Percentiles rank a stretch among this genome's conserved stretches.
Conservation (phyloP, 176 grass and related monocot species). For the Oryza glumipatula region DNA sequence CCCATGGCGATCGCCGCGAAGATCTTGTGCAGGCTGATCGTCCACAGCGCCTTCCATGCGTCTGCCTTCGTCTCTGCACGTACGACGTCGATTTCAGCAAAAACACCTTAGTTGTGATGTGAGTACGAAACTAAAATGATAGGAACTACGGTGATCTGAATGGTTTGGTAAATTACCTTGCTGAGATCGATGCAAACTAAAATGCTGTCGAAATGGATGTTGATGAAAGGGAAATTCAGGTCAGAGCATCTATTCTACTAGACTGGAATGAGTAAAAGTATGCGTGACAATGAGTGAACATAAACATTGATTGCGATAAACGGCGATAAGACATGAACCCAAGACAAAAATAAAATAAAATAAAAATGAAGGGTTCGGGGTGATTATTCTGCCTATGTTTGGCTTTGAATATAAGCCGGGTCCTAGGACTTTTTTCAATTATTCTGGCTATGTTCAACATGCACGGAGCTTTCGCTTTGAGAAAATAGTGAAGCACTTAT, state of each 20-base stretch:
- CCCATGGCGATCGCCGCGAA: conserved; percentile 97
- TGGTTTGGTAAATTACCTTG: not conserved
- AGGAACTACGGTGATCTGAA: not conserved
- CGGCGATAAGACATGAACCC: not conserved
- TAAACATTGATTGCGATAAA: not conserved
- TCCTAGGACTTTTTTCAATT: no score
- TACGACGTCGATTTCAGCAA: not conserved
- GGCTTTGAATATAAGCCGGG: no score
- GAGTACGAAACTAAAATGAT: no score
- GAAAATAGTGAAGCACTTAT: not conserved
- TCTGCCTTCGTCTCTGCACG: conserved; percentile 83
- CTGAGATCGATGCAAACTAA: not conserved
- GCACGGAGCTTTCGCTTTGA: conserved; percentile 5
- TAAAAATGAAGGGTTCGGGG: no score
- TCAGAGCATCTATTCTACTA: not conserved
- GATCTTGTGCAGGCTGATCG: conserved; percentile 96
- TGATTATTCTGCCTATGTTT: no score
- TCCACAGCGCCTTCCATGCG: conserved; percentile 96
- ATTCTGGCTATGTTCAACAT: conserved; percentile 5
- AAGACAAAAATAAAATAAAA: no score
- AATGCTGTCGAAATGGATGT: not conserved
- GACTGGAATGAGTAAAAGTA: conserved; percentile 34
- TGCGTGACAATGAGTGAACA: conserved; percentile 19
- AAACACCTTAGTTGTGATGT: no score
- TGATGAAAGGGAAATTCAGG: not conserved